Conservation (phyloP, 179 eudicot genomes). For the Spergularia azorica region DNA sequence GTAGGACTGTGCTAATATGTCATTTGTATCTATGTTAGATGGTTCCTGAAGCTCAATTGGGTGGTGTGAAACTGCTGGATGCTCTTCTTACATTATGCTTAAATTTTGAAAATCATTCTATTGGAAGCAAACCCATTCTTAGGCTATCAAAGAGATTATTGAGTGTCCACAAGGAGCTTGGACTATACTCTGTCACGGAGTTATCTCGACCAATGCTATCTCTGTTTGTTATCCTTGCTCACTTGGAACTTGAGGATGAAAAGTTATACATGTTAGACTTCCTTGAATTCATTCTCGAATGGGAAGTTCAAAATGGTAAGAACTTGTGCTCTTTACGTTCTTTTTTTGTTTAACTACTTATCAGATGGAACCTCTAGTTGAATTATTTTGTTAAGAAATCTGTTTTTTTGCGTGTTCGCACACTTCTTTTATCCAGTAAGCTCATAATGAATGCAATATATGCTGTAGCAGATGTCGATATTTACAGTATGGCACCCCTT, state of each 20-base stretch:
- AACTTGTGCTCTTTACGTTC: not conserved
- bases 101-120: slow-evolving; percentile 38
- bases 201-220: slow-evolving; percentile 46
- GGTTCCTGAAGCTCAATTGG: slow-evolving; percentile 62
- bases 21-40: slow-evolving; percentile 39
- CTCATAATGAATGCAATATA: not conserved
- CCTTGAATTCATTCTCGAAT: slow-evolving; percentile 52
- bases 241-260: slow-evolving; percentile 76
- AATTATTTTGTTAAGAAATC: not conserved
- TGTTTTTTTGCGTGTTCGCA: not conserved
- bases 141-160: slow-evolving; percentile 56
- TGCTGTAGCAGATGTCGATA: no score
- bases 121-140: slow-evolving; percentile 56
- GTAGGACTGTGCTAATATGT: slow-evolving; percentile 14
- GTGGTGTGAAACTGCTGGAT: slow-evolving; percentile 63
- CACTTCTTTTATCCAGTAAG: not conserved
- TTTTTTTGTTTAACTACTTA: not conserved
- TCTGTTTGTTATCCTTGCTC: slow-evolving; percentile 52
- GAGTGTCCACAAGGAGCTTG: slow-evolving; percentile 70
- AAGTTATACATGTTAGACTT: slow-evolving; percentile 57
- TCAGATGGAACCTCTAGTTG: slow-evolving; percentile 1
- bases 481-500: no score
- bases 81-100: slow-evolving; percentile 48
- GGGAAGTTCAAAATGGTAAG: slow-evolving; percentile 79
- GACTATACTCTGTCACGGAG: slow-evolving; percentile 60